These are phyloP conservation scores for Hypholoma sublateritium DNA, from an alignment of 768 basidiomycete genomes.

Conservation along the genomic window DNA sequence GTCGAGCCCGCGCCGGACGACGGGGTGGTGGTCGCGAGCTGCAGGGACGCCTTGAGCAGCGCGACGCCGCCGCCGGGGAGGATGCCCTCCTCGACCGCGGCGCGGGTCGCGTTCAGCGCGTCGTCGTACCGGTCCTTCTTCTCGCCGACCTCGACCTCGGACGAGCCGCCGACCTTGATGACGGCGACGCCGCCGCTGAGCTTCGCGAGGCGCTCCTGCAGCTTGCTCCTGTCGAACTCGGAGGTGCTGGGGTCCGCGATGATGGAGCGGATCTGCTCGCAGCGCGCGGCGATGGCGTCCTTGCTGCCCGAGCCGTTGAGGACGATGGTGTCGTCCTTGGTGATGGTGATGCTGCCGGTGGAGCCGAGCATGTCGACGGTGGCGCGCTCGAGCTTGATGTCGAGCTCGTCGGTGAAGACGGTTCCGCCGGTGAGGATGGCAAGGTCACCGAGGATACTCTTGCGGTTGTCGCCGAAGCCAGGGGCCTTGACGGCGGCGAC, in stretches of 20 bases:
- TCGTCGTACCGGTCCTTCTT: slow-evolving; percentile 99
- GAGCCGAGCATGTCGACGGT: slow-evolving; percentile 88
- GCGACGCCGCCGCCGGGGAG: slow-evolving; percentile 96
- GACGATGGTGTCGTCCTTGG: slow-evolving; percentile 97
- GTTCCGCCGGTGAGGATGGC: slow-evolving; percentile 97
- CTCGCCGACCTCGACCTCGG: slow-evolving; percentile 96
- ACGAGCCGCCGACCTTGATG: slow-evolving; percentile 94
- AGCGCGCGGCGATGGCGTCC: slow-evolving; percentile 86
- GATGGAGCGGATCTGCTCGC: slow-evolving; percentile 91
- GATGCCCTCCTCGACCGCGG: slow-evolving; percentile 98
- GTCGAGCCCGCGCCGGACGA: slow-evolving; percentile 46
- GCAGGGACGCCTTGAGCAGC: slow-evolving; percentile 79
- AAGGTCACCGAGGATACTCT: slow-evolving; percentile 94
- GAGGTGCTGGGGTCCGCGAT: slow-evolving; percentile 81
- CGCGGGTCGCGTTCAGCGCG: slow-evolving; percentile 96
- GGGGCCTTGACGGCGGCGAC: slow-evolving; percentile 96
- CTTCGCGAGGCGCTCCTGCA: slow-evolving; percentile 97
- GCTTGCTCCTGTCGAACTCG: slow-evolving; percentile 92
- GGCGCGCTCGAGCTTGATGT: slow-evolving; percentile 94
- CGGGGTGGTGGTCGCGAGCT: slow-evolving; percentile 59
- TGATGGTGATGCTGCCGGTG: slow-evolving; percentile 89
- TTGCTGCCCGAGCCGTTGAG: slow-evolving; percentile 94
- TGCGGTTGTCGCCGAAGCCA: slow-evolving; percentile 99
- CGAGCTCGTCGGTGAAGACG: slow-evolving; percentile 95
- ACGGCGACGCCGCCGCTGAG: slow-evolving; percentile 95